phyloP scores from a whole-genome alignment of 2,329 filamentous ascomycete species.

The Tothia fuscella region DNA sequence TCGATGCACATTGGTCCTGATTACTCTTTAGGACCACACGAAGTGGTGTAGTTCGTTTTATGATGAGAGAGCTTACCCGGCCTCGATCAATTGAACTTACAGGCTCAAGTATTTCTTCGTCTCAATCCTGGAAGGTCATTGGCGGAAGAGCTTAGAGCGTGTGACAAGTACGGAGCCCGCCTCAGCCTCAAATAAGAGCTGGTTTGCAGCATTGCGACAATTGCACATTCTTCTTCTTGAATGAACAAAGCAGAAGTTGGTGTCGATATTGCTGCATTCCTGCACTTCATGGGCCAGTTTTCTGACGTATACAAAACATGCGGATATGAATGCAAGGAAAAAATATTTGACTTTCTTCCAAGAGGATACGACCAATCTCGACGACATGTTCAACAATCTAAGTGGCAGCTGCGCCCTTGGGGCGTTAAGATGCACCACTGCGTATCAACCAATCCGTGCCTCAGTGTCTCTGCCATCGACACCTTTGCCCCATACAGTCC shows the following conservation, averaged over 20 bases:
- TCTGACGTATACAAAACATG: slow-evolving; percentile 12
- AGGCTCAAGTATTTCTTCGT: no score
- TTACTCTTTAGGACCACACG: no score
- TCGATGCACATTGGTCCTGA: no score
- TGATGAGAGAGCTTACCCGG: no score
- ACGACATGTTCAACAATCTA: slow-evolving; percentile 11
- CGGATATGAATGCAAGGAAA: slow-evolving; percentile 13
- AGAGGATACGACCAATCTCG: slow-evolving; percentile 11
- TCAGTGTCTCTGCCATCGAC: slow-evolving; percentile 15
- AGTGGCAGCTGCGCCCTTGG: slow-evolving; percentile 13
- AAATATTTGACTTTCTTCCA: slow-evolving; percentile 14
- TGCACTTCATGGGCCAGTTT: slow-evolving; percentile 13
- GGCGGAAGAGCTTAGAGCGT: slow-evolving; percentile 1
- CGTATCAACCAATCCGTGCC: slow-evolving; percentile 13
- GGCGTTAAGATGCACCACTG: slow-evolving; percentile 10
- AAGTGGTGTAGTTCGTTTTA: no score
- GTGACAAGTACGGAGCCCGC: background rate
- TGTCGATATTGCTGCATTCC: slow-evolving; percentile 15
- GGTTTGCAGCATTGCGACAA: background rate
- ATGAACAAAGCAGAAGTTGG: slow-evolving; percentile 10
- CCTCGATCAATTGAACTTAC: no score
- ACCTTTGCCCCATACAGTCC: background rate
- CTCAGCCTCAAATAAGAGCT: background rate
- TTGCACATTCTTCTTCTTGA: slow-evolving; percentile 1
- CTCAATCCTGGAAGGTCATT: no score